Conservation (phyloP, 202 grass and related monocot species). For the Carex arenaria region DNA sequence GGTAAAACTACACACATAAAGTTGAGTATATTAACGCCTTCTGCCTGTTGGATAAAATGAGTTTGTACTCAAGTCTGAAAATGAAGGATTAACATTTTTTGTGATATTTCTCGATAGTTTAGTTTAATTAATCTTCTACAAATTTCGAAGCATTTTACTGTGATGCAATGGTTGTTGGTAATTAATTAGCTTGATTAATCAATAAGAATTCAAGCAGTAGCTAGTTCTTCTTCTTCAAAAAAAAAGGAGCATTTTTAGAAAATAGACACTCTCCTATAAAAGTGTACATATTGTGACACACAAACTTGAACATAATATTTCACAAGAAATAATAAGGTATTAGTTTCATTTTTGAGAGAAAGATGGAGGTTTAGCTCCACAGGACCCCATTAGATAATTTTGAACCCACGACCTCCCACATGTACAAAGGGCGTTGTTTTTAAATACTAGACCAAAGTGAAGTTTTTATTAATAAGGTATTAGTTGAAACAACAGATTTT, state of each 20-base stretch:
- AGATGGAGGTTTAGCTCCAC: no score
- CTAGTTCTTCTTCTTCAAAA: background rate
- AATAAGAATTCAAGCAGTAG: background rate
- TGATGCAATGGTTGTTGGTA: background rate
- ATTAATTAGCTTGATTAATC: background rate
- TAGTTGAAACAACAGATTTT: background rate
- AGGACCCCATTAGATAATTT: no score
- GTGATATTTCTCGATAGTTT: background rate
- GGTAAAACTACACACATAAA: background rate
- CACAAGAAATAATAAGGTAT: background rate
- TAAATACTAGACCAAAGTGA: no score
- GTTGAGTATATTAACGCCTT: background rate
- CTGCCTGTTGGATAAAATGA: background rate
- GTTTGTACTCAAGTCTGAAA: background rate
- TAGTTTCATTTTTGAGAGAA: background rate
- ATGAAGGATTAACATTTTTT: background rate
- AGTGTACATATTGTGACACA: background rate
- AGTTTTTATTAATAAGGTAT: background rate
- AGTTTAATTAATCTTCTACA: background rate
- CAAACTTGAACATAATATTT: background rate
- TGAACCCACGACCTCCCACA: no score
- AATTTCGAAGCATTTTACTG: background rate
- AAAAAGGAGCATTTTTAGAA: background rate
- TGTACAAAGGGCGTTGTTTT: no score
- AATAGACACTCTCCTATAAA: background rate